Evolutionary conservation across 1,139 yeast genomes (phyloP), one percentile per base, ranked within the genome.

Genomic region (Magnusiomyces suaveolens): DNA sequence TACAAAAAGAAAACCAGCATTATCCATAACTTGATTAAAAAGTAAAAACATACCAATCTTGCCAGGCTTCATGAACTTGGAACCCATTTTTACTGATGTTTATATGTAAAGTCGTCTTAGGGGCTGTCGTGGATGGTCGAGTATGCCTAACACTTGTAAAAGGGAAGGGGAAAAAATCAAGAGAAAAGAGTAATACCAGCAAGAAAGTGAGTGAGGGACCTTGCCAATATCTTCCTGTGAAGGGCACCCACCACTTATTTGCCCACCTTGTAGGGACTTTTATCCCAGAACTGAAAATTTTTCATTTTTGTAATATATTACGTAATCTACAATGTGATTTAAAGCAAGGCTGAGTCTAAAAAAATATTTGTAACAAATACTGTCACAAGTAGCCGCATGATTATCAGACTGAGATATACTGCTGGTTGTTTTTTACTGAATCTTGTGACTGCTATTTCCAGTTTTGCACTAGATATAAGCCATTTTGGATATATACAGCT

Each of bases 1-100:
- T 25, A 24, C 29, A 1, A 24, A 44, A n/a, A n/a, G n/a, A 44
- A 24, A 16, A 25, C 48, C 48, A 3, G 12, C 12, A 12, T 29
- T 12, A 8, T 29, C 36, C 36, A 29, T 8, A 29, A 29, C 6
- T 29, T 6, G 12, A 12, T 29, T 8, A 29, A 29, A 29, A 18
- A 41, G 24, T 2, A 20, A 18, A 61, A 78, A 85, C 95, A 77
- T 85, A 86, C 94, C 95, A 86, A 90, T 97, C 87, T 88, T 90
- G 84, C 97, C 97, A 77, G 97, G 87, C 83, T 90, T 90, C 81
- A 90, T 84, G 85, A 90, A 90, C 81, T 90, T 90, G 81, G 96
- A 69, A 60, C 67, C 70, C 70, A 68, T 67, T 61, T 48, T 52
- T 53, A 57, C 55, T 56, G 55, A 52, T 47, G 56, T 41, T 53